Evolutionary conservation across 75 land plant genomes (phyloP).

Genomic region (Pinus taeda): DNA sequence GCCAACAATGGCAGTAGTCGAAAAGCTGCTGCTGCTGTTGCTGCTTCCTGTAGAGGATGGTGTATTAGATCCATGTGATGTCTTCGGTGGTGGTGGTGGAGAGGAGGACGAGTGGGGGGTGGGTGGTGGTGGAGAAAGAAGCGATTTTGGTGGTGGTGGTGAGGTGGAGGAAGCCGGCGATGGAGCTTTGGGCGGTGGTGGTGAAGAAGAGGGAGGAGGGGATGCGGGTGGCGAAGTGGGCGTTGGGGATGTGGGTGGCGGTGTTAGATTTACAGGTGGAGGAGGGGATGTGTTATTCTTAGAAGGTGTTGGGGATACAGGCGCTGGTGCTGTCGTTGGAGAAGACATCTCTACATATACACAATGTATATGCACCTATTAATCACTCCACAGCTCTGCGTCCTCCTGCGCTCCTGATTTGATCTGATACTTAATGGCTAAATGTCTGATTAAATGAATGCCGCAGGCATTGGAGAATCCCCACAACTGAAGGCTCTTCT

Average conservation of each 20-base stretch:
- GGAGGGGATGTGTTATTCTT: constrained; percentile 5
- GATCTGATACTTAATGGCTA: no score
- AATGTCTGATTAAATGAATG: no score
- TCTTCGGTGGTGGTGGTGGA: constrained; percentile 26
- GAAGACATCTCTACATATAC: constrained; percentile 7
- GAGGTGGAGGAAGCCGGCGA: constrained; percentile 19
- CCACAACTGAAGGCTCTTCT: no score
- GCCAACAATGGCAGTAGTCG: constrained; percentile 11
- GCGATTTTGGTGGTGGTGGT: constrained; percentile 9
- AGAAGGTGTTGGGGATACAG: background rate
- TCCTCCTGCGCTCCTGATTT: no score
- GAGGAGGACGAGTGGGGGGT: constrained; percentile 6
- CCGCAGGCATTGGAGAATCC: no score
- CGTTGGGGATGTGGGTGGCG: constrained; percentile 14
- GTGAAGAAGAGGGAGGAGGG: background rate
- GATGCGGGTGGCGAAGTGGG: no score
- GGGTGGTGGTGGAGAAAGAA: constrained; percentile 9
- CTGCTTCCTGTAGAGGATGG: no score
- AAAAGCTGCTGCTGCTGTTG: background rate
- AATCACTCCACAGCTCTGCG: no score
- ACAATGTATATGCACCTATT: no score
- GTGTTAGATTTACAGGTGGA: background rate
- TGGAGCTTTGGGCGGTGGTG: constrained; percentile 7
- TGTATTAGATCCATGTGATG: background rate
- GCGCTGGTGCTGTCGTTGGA: constrained; percentile 18